phyloP scores from a whole-genome alignment of 768 basidiomycete genomes.

The Tricholomella constricta region DNA sequence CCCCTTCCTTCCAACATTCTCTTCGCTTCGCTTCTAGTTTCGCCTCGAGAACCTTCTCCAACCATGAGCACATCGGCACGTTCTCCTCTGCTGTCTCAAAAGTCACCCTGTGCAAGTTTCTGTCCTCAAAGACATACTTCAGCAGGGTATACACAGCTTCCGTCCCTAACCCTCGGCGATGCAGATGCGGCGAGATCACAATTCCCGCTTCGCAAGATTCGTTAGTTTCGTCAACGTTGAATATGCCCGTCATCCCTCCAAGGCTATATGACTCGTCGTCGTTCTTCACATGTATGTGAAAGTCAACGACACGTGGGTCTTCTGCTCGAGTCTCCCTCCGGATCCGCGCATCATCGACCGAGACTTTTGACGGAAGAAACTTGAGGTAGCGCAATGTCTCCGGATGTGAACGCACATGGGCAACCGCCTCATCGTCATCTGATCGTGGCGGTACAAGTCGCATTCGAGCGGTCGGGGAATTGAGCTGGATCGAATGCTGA shows the following conservation, averaged over 20 bases:
- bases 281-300: conserved; percentile 35
- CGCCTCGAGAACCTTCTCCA: conserved; percentile 42
- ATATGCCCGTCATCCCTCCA: conserved; percentile 40
- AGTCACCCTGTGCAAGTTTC: conserved; percentile 40
- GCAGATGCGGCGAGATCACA: conserved; percentile 36
- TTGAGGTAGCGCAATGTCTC: conserved; percentile 37
- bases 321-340: conserved; percentile 36
- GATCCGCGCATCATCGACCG: conserved; percentile 35
- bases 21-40: conserved; percentile 39
- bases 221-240: conserved; percentile 37
- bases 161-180: conserved; percentile 42
- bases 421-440: conserved; percentile 36
- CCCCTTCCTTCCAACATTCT: conserved; percentile 40
- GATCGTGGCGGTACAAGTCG: conserved; percentile 34
- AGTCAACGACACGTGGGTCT: conserved; percentile 35
- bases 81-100: conserved; percentile 46
- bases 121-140: conserved; percentile 42
- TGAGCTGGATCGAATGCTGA: conserved; percentile 29
- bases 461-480: conserved; percentile 36
- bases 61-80: conserved; percentile 45
- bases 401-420: conserved; percentile 40
- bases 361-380: conserved; percentile 38
- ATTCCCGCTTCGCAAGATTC: conserved; percentile 45
- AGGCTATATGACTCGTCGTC: conserved; percentile 29
- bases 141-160: conserved; percentile 45